Evolutionary conservation across 75 land plant genomes (phyloP), one percentile per base, ranked within the genome.

Genomic region (Isoetes taiwanensis): DNA sequence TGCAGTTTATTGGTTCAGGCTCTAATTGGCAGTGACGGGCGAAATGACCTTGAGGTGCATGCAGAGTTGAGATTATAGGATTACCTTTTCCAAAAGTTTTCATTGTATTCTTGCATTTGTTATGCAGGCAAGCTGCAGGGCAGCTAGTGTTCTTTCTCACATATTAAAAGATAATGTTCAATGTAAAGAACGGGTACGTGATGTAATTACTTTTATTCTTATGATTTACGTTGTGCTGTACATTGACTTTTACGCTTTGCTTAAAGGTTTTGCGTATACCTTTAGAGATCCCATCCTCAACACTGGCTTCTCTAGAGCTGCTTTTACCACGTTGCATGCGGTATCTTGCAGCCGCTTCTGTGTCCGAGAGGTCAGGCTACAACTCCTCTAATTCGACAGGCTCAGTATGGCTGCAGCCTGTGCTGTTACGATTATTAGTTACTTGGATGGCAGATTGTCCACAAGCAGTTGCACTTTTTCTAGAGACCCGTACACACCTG

Each of bases 361-460:
- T 72, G 38, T 57, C 50, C 8, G 66, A 72, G 6, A 32, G 28
- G 54, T 34, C 1, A 50, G 21, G 3, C 37, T 57, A 34, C 20
- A 55, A 16, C 20, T 1, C 20, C 25, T 32, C 0, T 35, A 38
- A 41, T 12, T 39, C n/a, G 2, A 73, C 62, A 31, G 42, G 58
- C 34, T 58, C 59, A 11, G 37, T 72, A 12, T 84, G 81, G 77
- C 74, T 81, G 19, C 83, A 84, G 52, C 83, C 81, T 1, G 52
- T 82, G 32, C 61, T 94, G 19, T 63, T 94, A 34, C 78, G 80
- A 40, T 69, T 94, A 30, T 70, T 94, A 6, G 67, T 88, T 29
- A 82, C 72, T 20, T 94, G 99, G 99, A 67, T 94, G 31, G 81
- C 76, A 11, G 80, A 89, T 54, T 82, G 86, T 57, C 90, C 99